Conservation (phyloP, 805 yeast genomes). For the Zygoascus bituminiphila region DNA sequence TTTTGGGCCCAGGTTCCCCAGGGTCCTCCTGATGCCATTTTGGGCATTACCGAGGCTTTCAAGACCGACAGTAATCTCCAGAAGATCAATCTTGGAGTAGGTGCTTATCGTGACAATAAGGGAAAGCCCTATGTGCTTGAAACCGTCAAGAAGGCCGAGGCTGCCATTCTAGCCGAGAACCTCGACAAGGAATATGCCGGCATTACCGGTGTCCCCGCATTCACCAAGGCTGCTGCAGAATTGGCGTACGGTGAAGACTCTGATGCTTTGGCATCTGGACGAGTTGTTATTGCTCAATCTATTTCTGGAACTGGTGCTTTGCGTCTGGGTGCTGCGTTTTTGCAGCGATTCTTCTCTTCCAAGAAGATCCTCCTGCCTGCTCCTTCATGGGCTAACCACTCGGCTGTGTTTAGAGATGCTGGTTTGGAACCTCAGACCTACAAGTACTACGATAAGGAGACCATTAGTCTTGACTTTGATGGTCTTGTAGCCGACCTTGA, state of each 20-base stretch:
- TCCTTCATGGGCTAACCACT: constrained; percentile 95
- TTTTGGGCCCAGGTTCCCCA: constrained; percentile 36
- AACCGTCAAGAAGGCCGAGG: constrained; percentile 60
- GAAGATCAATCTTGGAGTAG: constrained; percentile 61
- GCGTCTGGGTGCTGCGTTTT: constrained; percentile 73
- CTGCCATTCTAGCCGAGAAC: constrained; percentile 38
- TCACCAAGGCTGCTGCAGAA: constrained; percentile 56
- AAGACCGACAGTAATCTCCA: constrained; percentile 46
- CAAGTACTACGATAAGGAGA: constrained; percentile 57
- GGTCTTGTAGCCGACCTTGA: constrained; percentile 54
- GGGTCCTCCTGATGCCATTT: constrained; percentile 83
- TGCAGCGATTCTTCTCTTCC: constrained; percentile 50
- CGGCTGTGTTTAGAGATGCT: constrained; percentile 65
- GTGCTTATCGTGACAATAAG: constrained; percentile 84
- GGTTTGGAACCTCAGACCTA: constrained; percentile 57
- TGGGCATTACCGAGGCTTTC: constrained; percentile 65
- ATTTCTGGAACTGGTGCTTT: constrained; percentile 94
- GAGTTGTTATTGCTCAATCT: constrained; percentile 80
- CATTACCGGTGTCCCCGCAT: constrained; percentile 68
- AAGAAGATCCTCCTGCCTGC: constrained; percentile 61
- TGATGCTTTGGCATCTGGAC: constrained; percentile 45
- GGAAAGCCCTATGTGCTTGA: constrained; percentile 90
- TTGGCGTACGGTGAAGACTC: constrained; percentile 65
- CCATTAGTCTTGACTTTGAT: constrained; percentile 56
- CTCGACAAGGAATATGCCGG: constrained; percentile 80